Conservation (phyloP, 176 grass and related monocot species). For the Musa acuminata region DNA sequence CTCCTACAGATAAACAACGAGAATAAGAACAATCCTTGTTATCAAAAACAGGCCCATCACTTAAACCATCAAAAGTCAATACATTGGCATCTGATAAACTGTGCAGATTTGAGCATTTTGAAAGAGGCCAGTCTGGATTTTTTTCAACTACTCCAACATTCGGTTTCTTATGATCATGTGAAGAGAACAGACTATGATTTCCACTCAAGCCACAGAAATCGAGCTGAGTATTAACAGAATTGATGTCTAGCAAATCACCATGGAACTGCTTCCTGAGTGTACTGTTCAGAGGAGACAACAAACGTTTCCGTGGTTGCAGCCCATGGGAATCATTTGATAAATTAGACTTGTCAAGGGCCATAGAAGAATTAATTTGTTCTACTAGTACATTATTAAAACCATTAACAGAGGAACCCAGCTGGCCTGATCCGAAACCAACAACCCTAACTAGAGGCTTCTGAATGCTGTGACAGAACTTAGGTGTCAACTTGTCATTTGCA, state of each 20-base stretch:
- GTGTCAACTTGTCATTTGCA: slow-evolving; percentile 25
- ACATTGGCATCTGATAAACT: slow-evolving; percentile 11
- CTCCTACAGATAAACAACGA: slow-evolving; percentile 17
- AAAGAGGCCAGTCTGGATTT: slow-evolving; percentile 22
- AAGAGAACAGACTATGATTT: slow-evolving; percentile 26
- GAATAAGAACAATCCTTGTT: slow-evolving; percentile 30
- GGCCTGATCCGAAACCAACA: slow-evolving; percentile 68
- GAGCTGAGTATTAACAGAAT: slow-evolving; percentile 23
- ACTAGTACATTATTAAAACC: slow-evolving; percentile 27
- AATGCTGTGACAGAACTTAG: slow-evolving; percentile 22
- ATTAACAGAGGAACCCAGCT: slow-evolving; percentile 1
- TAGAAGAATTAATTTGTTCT: slow-evolving; percentile 36
- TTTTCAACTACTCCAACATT: slow-evolving; percentile 38
- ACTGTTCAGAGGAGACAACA: slow-evolving; percentile 66
- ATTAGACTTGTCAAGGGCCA: slow-evolving; percentile 28
- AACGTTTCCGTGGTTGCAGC: slow-evolving; percentile 61
- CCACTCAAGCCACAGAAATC: slow-evolving; percentile 20
- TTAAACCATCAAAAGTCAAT: slow-evolving; percentile 36
- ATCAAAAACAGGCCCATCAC: slow-evolving; percentile 69
- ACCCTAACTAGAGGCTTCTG: slow-evolving; percentile 47
- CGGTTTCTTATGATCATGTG: slow-evolving; percentile 64
- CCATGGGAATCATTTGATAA: slow-evolving; percentile 27
- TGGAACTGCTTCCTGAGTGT: slow-evolving; percentile 43
- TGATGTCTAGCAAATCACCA: slow-evolving; percentile 64
- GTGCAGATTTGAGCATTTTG: slow-evolving; percentile 17